phyloP scores from a whole-genome alignment of 2,329 filamentous ascomycete species.

The Colletotrichum sojae region DNA sequence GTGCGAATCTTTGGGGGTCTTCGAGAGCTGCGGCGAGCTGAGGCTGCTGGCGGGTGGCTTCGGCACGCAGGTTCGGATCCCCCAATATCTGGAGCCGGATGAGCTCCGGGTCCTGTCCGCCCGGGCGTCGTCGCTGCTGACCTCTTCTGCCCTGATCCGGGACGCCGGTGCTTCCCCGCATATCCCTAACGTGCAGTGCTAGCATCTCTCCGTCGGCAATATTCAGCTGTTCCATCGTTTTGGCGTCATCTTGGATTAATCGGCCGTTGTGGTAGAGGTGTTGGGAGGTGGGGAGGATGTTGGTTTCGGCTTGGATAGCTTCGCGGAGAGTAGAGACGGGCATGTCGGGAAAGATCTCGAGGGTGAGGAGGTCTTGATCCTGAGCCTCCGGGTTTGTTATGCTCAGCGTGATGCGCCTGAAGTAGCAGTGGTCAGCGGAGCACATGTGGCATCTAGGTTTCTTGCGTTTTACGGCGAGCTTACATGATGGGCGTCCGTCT shows the following conservation, averaged over 20 bases:
- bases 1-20: conserved; percentile 81
- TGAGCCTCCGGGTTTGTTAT: conserved; percentile 80
- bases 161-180: conserved; percentile 63
- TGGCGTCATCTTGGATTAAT: conserved; percentile 79
- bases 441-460: not conserved
- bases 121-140: conserved; percentile 51
- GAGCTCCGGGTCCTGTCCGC: conserved; percentile 79
- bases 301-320: conserved; percentile 87
- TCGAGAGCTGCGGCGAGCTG: conserved; percentile 83
- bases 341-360: conserved; percentile 87
- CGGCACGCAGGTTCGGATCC: conserved; percentile 79
- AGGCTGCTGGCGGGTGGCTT: conserved; percentile 80
- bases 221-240: conserved; percentile 85
- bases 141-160: conserved; percentile 54
- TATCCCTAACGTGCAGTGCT: conserved; percentile 82
- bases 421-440: conserved; percentile 19
- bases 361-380: conserved; percentile 79
- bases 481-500: conserved; percentile 32
- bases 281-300: conserved; percentile 79
- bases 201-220: conserved; percentile 94
- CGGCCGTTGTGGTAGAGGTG: conserved; percentile 93
- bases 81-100: conserved; percentile 87
- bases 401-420: conserved; percentile 89
- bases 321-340: conserved; percentile 88
- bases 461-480: not conserved